A percentile compares a stretch with the other conserved stretches of the same genome.
These are phyloP conservation scores for Pinus albicaulis DNA, from an alignment of 75 land plant species.

Conservation along the genomic window DNA sequence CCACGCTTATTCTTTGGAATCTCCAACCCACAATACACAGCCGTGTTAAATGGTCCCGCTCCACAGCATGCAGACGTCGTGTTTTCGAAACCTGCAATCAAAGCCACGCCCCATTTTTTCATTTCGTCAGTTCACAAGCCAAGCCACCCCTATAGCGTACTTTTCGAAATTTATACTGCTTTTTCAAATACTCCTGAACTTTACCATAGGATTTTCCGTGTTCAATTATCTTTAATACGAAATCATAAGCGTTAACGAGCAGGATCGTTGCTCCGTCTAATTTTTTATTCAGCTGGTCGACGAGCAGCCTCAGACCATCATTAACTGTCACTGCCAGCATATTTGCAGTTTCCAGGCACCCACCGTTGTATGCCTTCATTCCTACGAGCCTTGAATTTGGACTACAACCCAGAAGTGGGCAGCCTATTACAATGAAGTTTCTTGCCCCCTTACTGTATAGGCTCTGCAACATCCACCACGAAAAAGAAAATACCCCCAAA, in stretches of 20 bases:
- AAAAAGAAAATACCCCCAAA: neutral
- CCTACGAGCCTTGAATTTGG: neutral
- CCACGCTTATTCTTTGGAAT: slow-evolving; percentile 3
- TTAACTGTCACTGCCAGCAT: neutral
- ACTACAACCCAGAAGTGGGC: neutral
- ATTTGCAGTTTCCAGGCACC: neutral
- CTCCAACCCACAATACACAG: slow-evolving; percentile 1
- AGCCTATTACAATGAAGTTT: neutral
- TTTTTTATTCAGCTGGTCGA: neutral
- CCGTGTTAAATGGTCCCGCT: slow-evolving; percentile 11
- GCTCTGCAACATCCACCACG: neutral
- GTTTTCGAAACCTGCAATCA: neutral
- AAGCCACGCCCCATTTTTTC: neutral
- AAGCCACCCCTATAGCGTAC: no score
- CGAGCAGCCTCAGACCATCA: neutral
- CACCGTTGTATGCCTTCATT: neutral
- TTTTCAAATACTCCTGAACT: no score
- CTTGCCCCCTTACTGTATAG: neutral
- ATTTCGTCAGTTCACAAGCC: no score
- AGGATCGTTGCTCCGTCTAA: neutral
- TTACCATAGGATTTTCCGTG: no score
- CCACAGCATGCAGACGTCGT: slow-evolving; percentile 14
- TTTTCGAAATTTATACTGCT: neutral
- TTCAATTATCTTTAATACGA: neutral
- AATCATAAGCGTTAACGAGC: neutral